Conservation (phyloP, 768 basidiomycete species). For the Tremella mesenterica region DNA sequence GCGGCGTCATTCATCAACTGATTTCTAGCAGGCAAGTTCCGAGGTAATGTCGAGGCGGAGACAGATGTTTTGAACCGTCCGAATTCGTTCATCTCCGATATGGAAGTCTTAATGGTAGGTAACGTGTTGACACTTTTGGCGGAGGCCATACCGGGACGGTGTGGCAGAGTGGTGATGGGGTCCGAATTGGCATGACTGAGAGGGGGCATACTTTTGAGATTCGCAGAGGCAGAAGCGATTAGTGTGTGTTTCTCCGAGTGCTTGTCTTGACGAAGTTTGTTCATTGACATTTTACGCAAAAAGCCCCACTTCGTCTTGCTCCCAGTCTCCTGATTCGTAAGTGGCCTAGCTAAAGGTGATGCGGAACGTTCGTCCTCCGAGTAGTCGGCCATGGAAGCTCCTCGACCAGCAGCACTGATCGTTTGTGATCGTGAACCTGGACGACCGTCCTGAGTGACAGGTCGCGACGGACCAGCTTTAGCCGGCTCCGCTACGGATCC, state of each 20-base stretch:
- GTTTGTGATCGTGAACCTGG: slow-evolving; percentile 1
- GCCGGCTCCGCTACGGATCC: neutral
- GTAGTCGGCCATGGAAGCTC: no score
- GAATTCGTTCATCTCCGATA: slow-evolving; percentile 22
- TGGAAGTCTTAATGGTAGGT: slow-evolving; percentile 9
- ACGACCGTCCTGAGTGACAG: neutral
- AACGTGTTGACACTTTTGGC: slow-evolving; percentile 31
- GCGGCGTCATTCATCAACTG: slow-evolving; percentile 6
- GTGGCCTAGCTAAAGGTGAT: neutral
- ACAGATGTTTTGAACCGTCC: slow-evolving; percentile 11
- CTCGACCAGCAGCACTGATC: neutral
- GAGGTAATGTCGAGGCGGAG: slow-evolving; percentile 5
- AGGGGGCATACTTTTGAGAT: slow-evolving; percentile 25
- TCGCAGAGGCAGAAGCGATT: slow-evolving; percentile 23
- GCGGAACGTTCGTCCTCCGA: neutral
- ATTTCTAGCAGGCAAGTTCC: neutral
- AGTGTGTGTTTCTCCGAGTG: slow-evolving; percentile 18
- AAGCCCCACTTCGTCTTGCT: slow-evolving; percentile 85
- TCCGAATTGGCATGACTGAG: slow-evolving; percentile 23
- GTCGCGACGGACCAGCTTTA: neutral
- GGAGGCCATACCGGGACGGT: slow-evolving; percentile 17
- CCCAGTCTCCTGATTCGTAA: neutral
- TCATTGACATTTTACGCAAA: slow-evolving; percentile 97
- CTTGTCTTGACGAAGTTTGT: slow-evolving; percentile 57
- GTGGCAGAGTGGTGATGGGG: slow-evolving; percentile 12